Evolutionary conservation across 441 rosid species (phyloP).

Genomic region (Cnidoscolus chayamansa): DNA sequence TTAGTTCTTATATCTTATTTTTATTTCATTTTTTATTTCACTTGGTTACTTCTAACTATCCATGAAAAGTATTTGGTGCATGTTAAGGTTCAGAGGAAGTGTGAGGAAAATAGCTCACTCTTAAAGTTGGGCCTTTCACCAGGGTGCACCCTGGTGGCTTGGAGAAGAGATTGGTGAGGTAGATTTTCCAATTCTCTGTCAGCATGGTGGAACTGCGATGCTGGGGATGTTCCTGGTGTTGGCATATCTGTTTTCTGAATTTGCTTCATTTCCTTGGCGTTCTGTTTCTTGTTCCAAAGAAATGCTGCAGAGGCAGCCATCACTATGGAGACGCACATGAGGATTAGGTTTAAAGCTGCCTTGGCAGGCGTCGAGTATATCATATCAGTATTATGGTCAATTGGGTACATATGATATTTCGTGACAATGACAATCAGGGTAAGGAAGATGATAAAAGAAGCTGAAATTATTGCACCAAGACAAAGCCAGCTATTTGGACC

Average conservation of each 20-base stretch:
- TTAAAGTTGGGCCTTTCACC: conserved; percentile 69
- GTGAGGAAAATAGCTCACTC: conserved; percentile 36
- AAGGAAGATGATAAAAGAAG: conserved; percentile 63
- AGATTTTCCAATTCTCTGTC: conserved; percentile 52
- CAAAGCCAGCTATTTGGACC: conserved; percentile 77
- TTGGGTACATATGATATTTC: conserved; percentile 53
- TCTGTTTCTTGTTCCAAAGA: conserved; percentile 50
- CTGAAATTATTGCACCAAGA: conserved; percentile 56
- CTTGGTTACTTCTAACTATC: too few species aligned
- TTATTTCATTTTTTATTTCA: background rate
- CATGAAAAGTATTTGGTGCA: background rate
- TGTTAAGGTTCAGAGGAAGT: background rate
- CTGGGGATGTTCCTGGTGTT: conserved; percentile 18
- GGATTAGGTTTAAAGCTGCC: conserved; percentile 45
- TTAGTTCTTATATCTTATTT: background rate
- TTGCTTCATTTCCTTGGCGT: conserved; percentile 35
- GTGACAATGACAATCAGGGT: conserved; percentile 53
- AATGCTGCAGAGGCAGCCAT: conserved; percentile 45
- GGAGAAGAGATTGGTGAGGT: conserved; percentile 43
- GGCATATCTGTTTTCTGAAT: conserved; percentile 37
- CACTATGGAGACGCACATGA: conserved; percentile 39
- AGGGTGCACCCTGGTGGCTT: conserved; percentile 47
- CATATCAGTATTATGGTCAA: conserved; percentile 44
- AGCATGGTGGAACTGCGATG: conserved; percentile 7
- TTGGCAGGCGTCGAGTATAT: conserved; percentile 33